Conservation (phyloP, 2,329 filamentous ascomycete genomes). For the Talaromyces atroroseus region DNA sequence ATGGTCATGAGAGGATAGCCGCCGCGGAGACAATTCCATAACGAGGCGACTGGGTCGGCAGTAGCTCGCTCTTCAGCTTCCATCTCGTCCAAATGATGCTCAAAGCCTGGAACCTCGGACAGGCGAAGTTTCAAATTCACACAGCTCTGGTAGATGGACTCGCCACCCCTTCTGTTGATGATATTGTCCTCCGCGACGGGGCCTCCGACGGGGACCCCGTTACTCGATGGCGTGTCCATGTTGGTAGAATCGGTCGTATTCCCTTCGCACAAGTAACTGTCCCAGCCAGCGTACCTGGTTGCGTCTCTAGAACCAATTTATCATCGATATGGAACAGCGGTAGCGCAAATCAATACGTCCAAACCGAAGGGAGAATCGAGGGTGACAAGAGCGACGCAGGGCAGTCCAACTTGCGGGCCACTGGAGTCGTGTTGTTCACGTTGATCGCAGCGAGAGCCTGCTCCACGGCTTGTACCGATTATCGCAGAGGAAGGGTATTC, state of each 20-base stretch:
- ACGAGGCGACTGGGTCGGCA: constrained; percentile 74
- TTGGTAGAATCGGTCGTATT: constrained; percentile 16
- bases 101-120: constrained; percentile 76
- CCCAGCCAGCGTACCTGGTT: constrained; percentile 15
- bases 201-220: constrained; percentile 40
- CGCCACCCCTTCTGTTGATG: constrained; percentile 94
- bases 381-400: neutral
- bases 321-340: constrained; percentile 9
- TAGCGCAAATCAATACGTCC: constrained; percentile 9
- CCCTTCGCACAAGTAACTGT: constrained; percentile 10
- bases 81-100: constrained; percentile 66
- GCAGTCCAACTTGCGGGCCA: neutral
- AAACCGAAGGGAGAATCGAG: neutral
- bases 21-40: constrained; percentile 81
- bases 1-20: constrained; percentile 81
- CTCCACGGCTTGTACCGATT: neutral
- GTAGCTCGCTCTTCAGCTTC: constrained; percentile 61
- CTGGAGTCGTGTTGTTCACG: neutral
- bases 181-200: constrained; percentile 77
- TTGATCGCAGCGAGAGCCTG: constrained; percentile 4
- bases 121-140: constrained; percentile 76
- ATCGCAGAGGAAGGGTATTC: neutral
- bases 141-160: constrained; percentile 95
- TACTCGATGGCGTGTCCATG: constrained; percentile 33
- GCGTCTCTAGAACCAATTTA: neutral